These are phyloP conservation scores for Simplicillium sp. DNA, from an alignment of 2,329 filamentous ascomycete genomes.

Conservation along the genomic window DNA sequence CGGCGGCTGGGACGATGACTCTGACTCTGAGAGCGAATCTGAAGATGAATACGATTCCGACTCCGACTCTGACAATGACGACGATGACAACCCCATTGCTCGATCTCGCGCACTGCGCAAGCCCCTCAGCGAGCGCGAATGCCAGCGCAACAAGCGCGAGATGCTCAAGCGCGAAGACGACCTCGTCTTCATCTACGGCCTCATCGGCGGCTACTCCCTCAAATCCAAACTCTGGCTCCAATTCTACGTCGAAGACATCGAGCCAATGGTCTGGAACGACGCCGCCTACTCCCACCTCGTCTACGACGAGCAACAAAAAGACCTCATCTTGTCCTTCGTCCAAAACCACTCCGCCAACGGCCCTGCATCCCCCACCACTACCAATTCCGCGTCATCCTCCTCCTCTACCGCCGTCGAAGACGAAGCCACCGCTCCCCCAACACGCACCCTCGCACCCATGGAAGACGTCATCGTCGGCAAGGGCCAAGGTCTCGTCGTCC, in stretches of 20 bases:
- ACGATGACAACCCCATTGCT: conserved; percentile 7
- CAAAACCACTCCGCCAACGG: conserved; percentile 26
- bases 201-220: conserved; percentile 33
- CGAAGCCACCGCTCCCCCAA: conserved; percentile 1
- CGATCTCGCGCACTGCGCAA: conserved; percentile 7
- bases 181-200: conserved; percentile 29
- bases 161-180: conserved; percentile 28
- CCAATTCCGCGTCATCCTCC: background rate
- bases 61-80: background rate
- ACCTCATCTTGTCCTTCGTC: conserved; percentile 36
- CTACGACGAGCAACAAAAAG: conserved; percentile 36
- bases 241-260: conserved; percentile 31
- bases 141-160: conserved; percentile 25
- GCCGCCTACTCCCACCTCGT: conserved; percentile 35
- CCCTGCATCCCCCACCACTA: conserved; percentile 1
- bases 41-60: background rate
- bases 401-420: conserved; percentile 2
- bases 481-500: conserved; percentile 32
- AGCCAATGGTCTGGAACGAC: conserved; percentile 33
- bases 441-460: conserved; percentile 11
- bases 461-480: conserved; percentile 33
- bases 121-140: conserved; percentile 21
- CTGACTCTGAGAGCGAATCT: conserved; percentile 1
- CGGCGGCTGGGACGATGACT: conserved; percentile 5
- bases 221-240: conserved; percentile 34